Base-by-base conservation (phyloP, 148 eudicot species). In the Fagopyrum tataricum region DNA sequence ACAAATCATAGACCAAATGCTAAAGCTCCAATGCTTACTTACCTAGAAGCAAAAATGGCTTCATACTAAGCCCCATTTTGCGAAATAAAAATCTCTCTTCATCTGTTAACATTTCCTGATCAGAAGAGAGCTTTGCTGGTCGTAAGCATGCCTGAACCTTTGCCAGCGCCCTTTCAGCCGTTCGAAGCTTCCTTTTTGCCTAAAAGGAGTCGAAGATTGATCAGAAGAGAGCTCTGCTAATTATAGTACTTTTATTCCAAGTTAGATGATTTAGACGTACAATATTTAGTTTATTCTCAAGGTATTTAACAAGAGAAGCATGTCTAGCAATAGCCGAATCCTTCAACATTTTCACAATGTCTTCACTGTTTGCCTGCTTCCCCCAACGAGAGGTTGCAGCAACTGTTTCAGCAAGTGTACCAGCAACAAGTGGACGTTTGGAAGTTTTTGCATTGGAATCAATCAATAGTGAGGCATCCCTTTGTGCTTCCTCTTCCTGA, bases 1-100 rank as follows among this genome's bases (percentile, higher is more conserved):
- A 24, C 3, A 40, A 3, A 23, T 31, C 59, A 44, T 37, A 37
- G 14, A 48, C 9, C 58, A 72, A 7, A 17, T 31, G 31, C 9
- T n/a, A 26, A 17, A 17, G 8, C 49, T 51, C 58, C 15, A 21
- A 48, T 44, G 4, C 76, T 78, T 90, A 92, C 99, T 78, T 90
- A 92, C 99, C 99, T 73, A 95, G 74, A 79, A 77, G 84, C 78
- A 92, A 78, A 78, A 68, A 89, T 6, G 99, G 97, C 78, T 96
- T 96, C 99, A 96, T 96, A 79, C 99, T 96, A 78, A 87, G 76
- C 67, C 99, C 99, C 72, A 92, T 92, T 81, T 81, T 96, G 23
- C 90, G 97, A 58, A 88, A 85, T 51, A 92, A 81, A 81, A 90
- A 87, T 72, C 99, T 87, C 79, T 96, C 99, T 79, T 96, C 99